Evolutionary conservation across 2,329 filamentous ascomycete genomes (phyloP).

Genomic region (Eutypella sp.): DNA sequence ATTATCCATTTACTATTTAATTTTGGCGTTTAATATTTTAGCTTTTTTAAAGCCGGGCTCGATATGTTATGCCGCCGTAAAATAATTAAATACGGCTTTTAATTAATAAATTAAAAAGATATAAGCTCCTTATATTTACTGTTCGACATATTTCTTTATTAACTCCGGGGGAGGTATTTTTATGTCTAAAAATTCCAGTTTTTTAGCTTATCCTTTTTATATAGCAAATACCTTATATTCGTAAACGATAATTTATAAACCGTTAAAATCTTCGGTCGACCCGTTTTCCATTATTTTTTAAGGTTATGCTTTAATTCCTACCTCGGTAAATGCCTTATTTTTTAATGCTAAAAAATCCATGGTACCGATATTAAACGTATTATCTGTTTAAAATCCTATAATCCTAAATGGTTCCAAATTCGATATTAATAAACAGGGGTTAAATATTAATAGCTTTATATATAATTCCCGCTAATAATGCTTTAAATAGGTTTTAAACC

Average conservation of each 20-base stretch:
- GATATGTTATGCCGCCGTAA: neutral
- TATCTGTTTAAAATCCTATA: no score
- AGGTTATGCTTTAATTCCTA: neutral
- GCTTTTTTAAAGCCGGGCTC: neutral
- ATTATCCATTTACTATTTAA: no score
- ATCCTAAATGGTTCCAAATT: no score
- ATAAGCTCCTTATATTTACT: constrained; percentile 3
- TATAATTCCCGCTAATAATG: no score
- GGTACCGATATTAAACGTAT: neutral
- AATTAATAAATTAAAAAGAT: constrained; percentile 3
- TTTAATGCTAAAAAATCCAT: neutral
- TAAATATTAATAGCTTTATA: no score
- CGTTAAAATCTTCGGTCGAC: no score
- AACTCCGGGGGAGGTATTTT: neutral
- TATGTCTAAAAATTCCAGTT: neutral
- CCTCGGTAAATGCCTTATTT: neutral
- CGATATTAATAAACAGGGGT: no score
- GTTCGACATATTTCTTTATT: constrained; percentile 1
- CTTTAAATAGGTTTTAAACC: no score
- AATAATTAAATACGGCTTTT: constrained; percentile 2
- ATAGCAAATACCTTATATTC: neutral
- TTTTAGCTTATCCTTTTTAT: neutral
- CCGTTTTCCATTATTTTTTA: no score
- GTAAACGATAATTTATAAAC: neutral
- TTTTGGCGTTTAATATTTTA: neutral